Base-by-base conservation (phyloP, 371 early-diverging fungal species). In the Batkoa obscura region DNA sequence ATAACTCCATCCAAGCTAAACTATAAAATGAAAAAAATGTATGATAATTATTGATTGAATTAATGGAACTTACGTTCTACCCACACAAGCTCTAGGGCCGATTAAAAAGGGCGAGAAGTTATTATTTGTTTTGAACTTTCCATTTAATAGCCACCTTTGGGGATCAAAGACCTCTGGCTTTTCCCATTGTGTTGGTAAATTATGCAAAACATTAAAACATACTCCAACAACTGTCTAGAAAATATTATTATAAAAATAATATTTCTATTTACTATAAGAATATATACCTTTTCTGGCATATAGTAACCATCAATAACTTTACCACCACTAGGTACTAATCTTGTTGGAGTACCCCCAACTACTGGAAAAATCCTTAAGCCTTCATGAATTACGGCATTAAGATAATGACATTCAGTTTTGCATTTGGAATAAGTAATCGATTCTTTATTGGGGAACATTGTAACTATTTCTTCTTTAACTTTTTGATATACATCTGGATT, bases 221-320 rank as follows among this genome's bases (percentile, higher is more conserved):
- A 47, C 48, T 6, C 48, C 48, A 15, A 47, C 48, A 23, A 23
- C 23, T 23, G 23, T 23, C 23, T 23, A 23, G 23, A 23, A 23
- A 23, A 23, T 23, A 23, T 23, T 23, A 23, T 23, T 23, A 23
- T 23, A 23, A 23, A 23, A 23, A 23, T 23, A 23, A 23, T 23
- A 23, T 23, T 23, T 23, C 23, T 23, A 23, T 23, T 23, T 23
- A 23, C 23, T 23, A 23, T 23, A 23, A 23, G 23, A 23, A 23
- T 23, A 23, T 23, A 67, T 36, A 65, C 55, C 43, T 76, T 76
- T 15, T 70, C 77, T 37, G 64, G 72, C 59, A 69, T 72, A 50
- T 60, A 62, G 39, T 75, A 77, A 54, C 81, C 85, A 3, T 85
- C 83, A 71, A 83, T 79, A 47, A 70, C 70, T 47, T 32, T 23